Base-by-base conservation (phyloP, 306 rosid genomes). In the Citrullus amarus region DNA sequence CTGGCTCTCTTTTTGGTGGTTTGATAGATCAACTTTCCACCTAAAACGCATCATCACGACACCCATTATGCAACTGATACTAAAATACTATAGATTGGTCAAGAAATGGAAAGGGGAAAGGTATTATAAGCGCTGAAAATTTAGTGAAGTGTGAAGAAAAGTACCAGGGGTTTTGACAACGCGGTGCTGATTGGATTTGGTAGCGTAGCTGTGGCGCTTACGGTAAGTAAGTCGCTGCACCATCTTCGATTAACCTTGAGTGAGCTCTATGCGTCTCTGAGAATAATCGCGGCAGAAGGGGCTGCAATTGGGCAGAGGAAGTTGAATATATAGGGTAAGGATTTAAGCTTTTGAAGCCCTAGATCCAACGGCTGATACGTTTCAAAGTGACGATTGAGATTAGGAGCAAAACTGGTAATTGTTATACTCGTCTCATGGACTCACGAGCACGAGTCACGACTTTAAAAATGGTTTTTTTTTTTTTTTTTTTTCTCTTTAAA, bases 1-100 rank as follows among this genome's bases (percentile, higher is more conserved):
- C 81, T 79, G 13, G 81, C 81, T n/a, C 81, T 51, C 81, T 79
- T 79, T 66, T 79, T 79, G 14, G 81, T 66, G 32, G 53, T 65
- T 44, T 79, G 81, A 13, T 79, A 79, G 6, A 79, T 51, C 48
- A 62, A 54, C 43, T 75, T 75, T 18, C 79, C 79, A 8, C 79
- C 79, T 75, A 75, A 32, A 15, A 55, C 56, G 32, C 60, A 73
- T 8, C 54, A 6, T 15, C 59, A 75, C 6, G 41, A 72, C 1
- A 17, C n/a, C 46, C 46, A 73, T 46, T 46, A 73, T 28, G 20
- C 38, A n/a, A 73, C 22, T 48, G 25, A 38, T 4, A 25, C 44
- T 36, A 22, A 77, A 15, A 46, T 9, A 28, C 8, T 51, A 44
- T 10, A 76, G 18, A 39, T n/a, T 17, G 17, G n/a, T 38, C 3